phyloP scores from a whole-genome alignment of 202 grass and related monocot species.

The Schoenoplectus triqueter region DNA sequence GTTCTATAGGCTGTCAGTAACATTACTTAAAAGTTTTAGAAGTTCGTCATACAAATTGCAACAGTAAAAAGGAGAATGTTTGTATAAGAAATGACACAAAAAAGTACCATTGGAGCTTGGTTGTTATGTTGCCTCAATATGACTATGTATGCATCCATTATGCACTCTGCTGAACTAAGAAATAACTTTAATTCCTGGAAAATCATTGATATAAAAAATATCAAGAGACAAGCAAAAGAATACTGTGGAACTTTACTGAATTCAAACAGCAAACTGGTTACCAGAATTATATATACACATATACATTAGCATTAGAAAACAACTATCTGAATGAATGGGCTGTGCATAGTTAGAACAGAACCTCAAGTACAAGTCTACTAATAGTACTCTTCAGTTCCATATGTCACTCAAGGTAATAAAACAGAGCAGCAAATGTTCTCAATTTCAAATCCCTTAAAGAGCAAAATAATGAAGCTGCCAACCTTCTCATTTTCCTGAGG shows the following conservation, averaged over 20 bases:
- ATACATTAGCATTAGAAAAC: neutral
- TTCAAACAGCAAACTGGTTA: slow-evolving; percentile 29
- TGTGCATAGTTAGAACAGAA: neutral
- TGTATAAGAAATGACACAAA: slow-evolving; percentile 19
- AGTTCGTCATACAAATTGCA: slow-evolving; percentile 2
- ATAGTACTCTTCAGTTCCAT: neutral
- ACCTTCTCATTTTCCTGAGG: slow-evolving; percentile 59
- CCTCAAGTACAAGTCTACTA: neutral
- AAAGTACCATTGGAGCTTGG: slow-evolving; percentile 61
- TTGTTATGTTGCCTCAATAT: slow-evolving; percentile 64
- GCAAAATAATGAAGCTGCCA: slow-evolving; percentile 18
- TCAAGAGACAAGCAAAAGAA: slow-evolving; percentile 34
- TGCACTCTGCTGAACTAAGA: slow-evolving; percentile 62
- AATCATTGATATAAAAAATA: slow-evolving; percentile 29
- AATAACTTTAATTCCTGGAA: slow-evolving; percentile 58
- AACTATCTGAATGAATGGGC: slow-evolving; percentile 21
- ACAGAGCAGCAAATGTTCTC: slow-evolving; percentile 20
- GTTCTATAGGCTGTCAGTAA: slow-evolving; percentile 56
- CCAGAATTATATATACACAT: neutral
- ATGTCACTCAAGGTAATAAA: neutral
- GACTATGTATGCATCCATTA: slow-evolving; percentile 78
- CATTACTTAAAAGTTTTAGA: slow-evolving; percentile 44
- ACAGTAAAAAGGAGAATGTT: neutral
- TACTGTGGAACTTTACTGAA: slow-evolving; percentile 24
- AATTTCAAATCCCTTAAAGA: neutral